Percentiles rank a stretch among this genome's conserved stretches.
Evolutionary conservation across 75 land plant genomes (phyloP).

Genomic region (Gnetum montanum): DNA sequence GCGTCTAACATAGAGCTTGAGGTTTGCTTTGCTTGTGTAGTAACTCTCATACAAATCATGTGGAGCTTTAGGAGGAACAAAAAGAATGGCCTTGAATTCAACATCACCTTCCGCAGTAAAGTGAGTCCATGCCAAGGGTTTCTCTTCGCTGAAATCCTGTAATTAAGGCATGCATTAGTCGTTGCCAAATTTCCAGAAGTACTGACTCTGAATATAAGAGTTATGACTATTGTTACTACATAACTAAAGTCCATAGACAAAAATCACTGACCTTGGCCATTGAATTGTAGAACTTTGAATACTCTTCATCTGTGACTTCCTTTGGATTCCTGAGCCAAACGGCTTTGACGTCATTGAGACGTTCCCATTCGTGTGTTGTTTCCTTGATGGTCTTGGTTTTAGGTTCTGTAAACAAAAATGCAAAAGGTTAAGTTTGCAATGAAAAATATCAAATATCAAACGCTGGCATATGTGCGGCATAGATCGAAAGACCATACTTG

Average conservation of each 20-base stretch:
- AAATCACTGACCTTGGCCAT: conserved; percentile 62
- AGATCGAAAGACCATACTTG: too few species aligned
- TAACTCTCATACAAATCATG: conserved; percentile 92
- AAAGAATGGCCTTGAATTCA: conserved; percentile 91
- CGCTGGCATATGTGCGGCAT: too few species aligned
- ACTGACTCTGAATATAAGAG: too few species aligned
- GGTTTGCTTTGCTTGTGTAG: conserved; percentile 64
- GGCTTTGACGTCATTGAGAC: conserved; percentile 89
- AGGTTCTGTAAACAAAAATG: conserved; percentile 27
- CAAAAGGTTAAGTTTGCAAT: neutral
- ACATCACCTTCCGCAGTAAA: conserved; percentile 98
- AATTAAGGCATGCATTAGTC: neutral
- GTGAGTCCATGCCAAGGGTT: conserved; percentile 88
- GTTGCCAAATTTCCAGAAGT: neutral
- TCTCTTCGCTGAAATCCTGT: conserved; percentile 83
- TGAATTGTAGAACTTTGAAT: conserved; percentile 81
- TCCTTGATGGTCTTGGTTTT: conserved; percentile 75
- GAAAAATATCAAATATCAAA: too few species aligned
- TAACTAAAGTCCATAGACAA: neutral
- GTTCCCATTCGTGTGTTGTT: conserved; percentile 86
- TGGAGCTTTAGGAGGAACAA: conserved; percentile 92
- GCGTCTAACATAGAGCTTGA: conserved; percentile 87
- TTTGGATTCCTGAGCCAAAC: conserved; percentile 92
- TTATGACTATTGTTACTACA: neutral
- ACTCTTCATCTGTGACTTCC: conserved; percentile 96